Evolutionary conservation across 257 asterid species (phyloP).

Genomic region (Dorcoceras hygrometricum): DNA sequence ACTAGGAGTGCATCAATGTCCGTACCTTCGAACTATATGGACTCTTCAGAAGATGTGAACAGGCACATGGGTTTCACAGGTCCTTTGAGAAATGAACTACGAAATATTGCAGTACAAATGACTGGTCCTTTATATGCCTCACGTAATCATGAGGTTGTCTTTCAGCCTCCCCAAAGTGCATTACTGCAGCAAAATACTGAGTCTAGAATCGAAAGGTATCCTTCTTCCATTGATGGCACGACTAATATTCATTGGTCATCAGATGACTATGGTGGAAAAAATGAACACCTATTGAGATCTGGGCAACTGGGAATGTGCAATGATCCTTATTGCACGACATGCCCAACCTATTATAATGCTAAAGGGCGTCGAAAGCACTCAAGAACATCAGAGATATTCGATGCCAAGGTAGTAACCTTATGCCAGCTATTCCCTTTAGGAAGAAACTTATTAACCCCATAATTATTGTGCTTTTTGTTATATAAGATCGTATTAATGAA

Average conservation of each 20-base stretch:
- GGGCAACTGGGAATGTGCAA: conserved; percentile 94
- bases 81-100: conserved; percentile 56
- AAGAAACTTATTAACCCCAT: background rate
- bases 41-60: conserved; percentile 39
- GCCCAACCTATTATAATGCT: conserved; percentile 62
- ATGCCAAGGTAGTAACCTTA: conserved; percentile 54
- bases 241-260: conserved; percentile 41
- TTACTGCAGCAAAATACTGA: conserved; percentile 33
- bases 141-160: conserved; percentile 39
- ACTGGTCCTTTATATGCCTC: conserved; percentile 54
- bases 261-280: conserved; percentile 42
- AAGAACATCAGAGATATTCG: conserved; percentile 51
- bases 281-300: conserved; percentile 76
- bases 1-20: conserved; percentile 78
- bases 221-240: conserved; percentile 41
- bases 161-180: conserved; percentile 39
- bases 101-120: conserved; percentile 45
- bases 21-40: conserved; percentile 43
- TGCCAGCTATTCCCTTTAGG: background rate
- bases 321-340: conserved; percentile 92
- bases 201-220: conserved; percentile 45
- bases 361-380: conserved; percentile 45
- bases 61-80: conserved; percentile 62
- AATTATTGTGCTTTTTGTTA: background rate
- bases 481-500: background rate